These are phyloP conservation scores for Populus trichocarpa DNA, from an alignment of 441 rosid species.

Conservation along the genomic window DNA sequence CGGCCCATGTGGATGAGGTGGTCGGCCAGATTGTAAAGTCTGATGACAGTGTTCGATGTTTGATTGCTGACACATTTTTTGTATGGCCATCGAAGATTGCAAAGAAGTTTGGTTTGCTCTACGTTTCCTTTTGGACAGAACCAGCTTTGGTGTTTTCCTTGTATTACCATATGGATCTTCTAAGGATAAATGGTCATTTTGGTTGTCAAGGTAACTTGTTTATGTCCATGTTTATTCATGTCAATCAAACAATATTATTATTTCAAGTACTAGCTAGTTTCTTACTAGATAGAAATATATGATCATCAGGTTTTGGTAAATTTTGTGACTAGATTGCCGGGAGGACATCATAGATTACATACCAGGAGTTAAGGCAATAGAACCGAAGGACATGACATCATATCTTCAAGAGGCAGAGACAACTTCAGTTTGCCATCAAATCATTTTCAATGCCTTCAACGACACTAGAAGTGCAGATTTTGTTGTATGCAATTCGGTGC, in stretches of 20 bases:
- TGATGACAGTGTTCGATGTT: conserved; percentile 35
- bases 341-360: conserved; percentile 49
- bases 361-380: conserved; percentile 49
- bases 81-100: conserved; percentile 61
- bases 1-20: conserved; percentile 49
- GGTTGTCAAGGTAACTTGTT: conserved; percentile 36
- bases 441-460: conserved; percentile 36
- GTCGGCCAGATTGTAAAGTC: conserved; percentile 27
- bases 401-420: conserved; percentile 46
- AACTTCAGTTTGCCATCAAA: conserved; percentile 33
- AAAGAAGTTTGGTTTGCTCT: conserved; percentile 40
- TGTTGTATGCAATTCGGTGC: conserved; percentile 48
- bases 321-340: conserved; percentile 30
- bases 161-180: conserved; percentile 55
- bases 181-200: conserved; percentile 49
- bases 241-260: neutral
- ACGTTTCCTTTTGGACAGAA: conserved; percentile 74
- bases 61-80: conserved; percentile 61
- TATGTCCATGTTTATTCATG: neutral
- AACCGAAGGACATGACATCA: conserved; percentile 48
- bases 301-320: neutral
- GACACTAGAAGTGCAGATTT: conserved; percentile 50
- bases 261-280: neutral
- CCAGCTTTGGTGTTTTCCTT: conserved; percentile 55
- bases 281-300: neutral